Conservation (phyloP, 1,139 yeast genomes). For the Suhomyces atakaporum region DNA sequence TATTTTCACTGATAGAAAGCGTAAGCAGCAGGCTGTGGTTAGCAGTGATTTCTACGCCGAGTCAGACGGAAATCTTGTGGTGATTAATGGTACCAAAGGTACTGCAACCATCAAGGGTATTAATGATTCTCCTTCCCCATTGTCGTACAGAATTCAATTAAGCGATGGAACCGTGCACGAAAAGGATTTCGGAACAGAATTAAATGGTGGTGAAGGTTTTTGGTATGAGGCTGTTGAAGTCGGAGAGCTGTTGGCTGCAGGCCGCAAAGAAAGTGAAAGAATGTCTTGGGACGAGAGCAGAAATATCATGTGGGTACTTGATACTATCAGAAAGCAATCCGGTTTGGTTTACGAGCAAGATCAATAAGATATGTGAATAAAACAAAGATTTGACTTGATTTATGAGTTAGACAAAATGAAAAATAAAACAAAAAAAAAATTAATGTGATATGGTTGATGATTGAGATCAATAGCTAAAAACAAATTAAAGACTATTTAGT, state of each 20-base stretch:
- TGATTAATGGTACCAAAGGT: conserved; percentile 24
- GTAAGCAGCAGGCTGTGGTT: conserved; percentile 24
- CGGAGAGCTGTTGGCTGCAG: conserved; percentile 18
- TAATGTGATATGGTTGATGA: neutral
- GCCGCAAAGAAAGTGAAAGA: conserved; percentile 14
- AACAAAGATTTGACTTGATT: too few relatives aligned
- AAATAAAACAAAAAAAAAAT: too few relatives aligned
- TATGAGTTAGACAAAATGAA: too few relatives aligned
- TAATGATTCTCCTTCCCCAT: conserved; percentile 22
- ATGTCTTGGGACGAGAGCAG: conserved; percentile 21
- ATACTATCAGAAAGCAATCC: conserved; percentile 16
- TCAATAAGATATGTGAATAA: neutral
- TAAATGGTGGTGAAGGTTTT: conserved; percentile 21
- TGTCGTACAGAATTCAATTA: conserved; percentile 13
- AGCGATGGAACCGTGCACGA: conserved; percentile 13
- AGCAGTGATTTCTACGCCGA: conserved; percentile 20
- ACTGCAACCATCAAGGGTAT: conserved; percentile 16
- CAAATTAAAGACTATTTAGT: too few relatives aligned
- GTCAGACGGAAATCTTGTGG: conserved; percentile 17
- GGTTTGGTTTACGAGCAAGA: conserved; percentile 20
- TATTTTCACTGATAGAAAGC: conserved; percentile 19
- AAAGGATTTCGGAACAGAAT: conserved; percentile 11
- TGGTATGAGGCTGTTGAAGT: conserved; percentile 21
- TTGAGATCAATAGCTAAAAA: too few relatives aligned
- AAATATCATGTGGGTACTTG: conserved; percentile 18